Conservation (phyloP, 495 filamentous ascomycete species). For the Wilcoxina mikolae region DNA sequence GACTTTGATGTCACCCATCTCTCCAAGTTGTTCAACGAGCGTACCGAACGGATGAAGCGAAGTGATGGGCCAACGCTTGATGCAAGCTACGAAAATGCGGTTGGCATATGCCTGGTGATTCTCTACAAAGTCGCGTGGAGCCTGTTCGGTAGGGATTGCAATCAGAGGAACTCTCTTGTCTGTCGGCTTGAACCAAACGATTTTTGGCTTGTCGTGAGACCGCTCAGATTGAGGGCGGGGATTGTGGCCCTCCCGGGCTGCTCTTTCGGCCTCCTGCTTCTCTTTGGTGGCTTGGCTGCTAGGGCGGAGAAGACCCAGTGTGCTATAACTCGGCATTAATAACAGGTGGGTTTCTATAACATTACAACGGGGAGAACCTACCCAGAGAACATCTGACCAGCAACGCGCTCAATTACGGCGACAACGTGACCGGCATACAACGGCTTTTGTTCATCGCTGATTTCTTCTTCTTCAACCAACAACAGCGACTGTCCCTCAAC, state of each 20-base stretch:
- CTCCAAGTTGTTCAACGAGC: conserved; percentile 88
- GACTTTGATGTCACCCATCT: conserved; percentile 91
- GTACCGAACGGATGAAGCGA: conserved; percentile 97
- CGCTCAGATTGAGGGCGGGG: conserved; percentile 67
- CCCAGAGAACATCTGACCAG: conserved; percentile 98
- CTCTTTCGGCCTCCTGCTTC: conserved; percentile 94
- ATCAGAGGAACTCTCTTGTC: conserved; percentile 97
- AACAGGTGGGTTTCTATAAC: conserved; percentile 14
- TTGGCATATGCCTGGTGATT: conserved; percentile 95
- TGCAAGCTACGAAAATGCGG: conserved; percentile 95
- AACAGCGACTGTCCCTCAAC: conserved; percentile 95
- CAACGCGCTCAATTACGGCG: conserved; percentile 89
- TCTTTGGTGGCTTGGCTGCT: conserved; percentile 99
- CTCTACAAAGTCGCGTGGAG: conserved; percentile 93
- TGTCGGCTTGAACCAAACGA: conserved; percentile 99
- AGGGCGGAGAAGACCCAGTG: conserved; percentile 78
- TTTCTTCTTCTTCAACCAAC: conserved; percentile 94
- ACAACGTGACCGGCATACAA: conserved; percentile 94
- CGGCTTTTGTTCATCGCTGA: conserved; percentile 95
- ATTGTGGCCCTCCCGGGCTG: conserved; percentile 67
- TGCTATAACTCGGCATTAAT: conserved; percentile 31
- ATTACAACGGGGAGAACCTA: conserved; percentile 14
- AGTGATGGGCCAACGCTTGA: conserved; percentile 99
- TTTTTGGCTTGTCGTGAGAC: conserved; percentile 94
- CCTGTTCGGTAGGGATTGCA: conserved; percentile 95